phyloP scores from a whole-genome alignment of 2,329 filamentous ascomycete species.

The Neospermospora avenae region DNA sequence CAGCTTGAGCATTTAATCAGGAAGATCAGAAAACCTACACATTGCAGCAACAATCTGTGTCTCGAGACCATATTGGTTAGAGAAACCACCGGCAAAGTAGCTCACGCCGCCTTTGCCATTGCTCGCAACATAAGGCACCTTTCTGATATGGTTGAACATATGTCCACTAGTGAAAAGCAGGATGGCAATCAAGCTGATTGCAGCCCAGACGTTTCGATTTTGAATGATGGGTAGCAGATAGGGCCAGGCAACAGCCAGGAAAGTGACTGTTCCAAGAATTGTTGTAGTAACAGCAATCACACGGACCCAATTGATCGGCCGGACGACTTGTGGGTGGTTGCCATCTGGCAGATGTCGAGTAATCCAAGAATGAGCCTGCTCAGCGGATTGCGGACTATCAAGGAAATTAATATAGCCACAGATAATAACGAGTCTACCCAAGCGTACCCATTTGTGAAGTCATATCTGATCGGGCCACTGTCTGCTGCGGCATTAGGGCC shows the following conservation, averaged over 20 bases:
- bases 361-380: conserved; percentile 77
- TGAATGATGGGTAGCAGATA: conserved; percentile 79
- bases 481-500: conserved; percentile 74
- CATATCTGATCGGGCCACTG: conserved; percentile 70
- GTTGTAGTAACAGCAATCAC: conserved; percentile 66
- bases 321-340: conserved; percentile 72
- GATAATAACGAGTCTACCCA: background rate
- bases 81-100: conserved; percentile 90
- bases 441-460: conserved; percentile 76
- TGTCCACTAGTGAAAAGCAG: conserved; percentile 93
- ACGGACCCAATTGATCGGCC: conserved; percentile 84
- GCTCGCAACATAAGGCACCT: conserved; percentile 86
- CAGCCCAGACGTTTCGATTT: conserved; percentile 93
- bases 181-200: conserved; percentile 81
- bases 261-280: conserved; percentile 66
- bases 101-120: conserved; percentile 81
- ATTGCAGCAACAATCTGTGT: conserved; percentile 92
- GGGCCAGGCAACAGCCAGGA: conserved; percentile 67
- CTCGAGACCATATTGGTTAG: conserved; percentile 90
- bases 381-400: conserved; percentile 66
- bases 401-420: conserved; percentile 4
- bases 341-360: conserved; percentile 72
- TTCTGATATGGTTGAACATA: conserved; percentile 99
- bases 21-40: conserved; percentile 59
- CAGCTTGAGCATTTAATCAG: conserved; percentile 7